phyloP scores from a whole-genome alignment of 2,329 filamentous ascomycete genomes.

The Xylariaceae sp. region DNA sequence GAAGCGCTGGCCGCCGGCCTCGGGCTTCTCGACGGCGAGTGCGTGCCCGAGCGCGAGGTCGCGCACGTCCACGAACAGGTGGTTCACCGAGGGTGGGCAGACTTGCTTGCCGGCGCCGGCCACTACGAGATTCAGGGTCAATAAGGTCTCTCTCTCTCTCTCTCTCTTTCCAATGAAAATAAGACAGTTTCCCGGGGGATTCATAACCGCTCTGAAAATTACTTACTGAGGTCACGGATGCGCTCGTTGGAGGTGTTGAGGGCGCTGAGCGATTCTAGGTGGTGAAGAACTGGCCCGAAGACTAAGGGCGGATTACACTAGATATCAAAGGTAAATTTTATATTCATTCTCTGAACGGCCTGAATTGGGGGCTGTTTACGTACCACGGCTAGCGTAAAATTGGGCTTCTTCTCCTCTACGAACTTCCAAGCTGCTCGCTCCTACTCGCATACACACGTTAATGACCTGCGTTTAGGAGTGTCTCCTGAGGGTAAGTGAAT shows the following conservation, averaged over 20 bases:
- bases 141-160: too few species aligned
- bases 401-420: slow-evolving; percentile 45
- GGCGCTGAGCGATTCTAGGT: slow-evolving; percentile 47
- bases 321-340: too few species aligned
- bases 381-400: slow-evolving; percentile 55
- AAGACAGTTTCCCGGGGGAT: too few species aligned
- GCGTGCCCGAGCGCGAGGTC: slow-evolving; percentile 58
- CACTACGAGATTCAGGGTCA: too few species aligned
- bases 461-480: too few species aligned
- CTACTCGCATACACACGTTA: not conserved
- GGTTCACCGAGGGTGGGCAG: slow-evolving; percentile 47
- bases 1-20: slow-evolving; percentile 53
- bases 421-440: slow-evolving; percentile 54
- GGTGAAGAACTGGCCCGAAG: slow-evolving; percentile 54
- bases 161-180: too few species aligned
- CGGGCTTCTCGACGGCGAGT: slow-evolving; percentile 52
- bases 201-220: too few species aligned
- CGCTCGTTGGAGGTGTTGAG: slow-evolving; percentile 58
- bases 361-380: too few species aligned
- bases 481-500: not conserved
- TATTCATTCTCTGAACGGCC: too few species aligned
- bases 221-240: slow-evolving; percentile 51
- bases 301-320: slow-evolving; percentile 53
- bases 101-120: slow-evolving; percentile 51
- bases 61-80: slow-evolving; percentile 58